Percentiles rank a stretch among this genome's conserved stretches.
phyloP scores from a whole-genome alignment of 2,329 filamentous ascomycete genomes.

The Aspergillus ustus region DNA sequence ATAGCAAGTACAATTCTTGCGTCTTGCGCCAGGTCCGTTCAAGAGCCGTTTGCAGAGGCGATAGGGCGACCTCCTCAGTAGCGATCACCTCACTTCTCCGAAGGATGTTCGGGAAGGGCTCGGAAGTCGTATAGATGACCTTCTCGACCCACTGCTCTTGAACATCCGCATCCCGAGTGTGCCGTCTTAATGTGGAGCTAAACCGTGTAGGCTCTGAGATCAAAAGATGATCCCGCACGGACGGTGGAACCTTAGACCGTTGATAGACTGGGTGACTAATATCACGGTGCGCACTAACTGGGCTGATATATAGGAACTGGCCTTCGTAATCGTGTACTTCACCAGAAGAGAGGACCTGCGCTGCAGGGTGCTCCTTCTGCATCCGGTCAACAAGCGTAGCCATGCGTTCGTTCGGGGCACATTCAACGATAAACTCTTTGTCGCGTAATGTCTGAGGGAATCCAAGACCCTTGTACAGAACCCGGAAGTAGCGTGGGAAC shows the following conservation, averaged over 20 bases:
- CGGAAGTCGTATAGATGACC: constrained; percentile 78
- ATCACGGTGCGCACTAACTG: constrained; percentile 81
- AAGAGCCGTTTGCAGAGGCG: constrained; percentile 82
- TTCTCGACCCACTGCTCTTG: constrained; percentile 82
- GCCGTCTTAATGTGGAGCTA: constrained; percentile 73
- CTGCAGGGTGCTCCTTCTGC: constrained; percentile 85
- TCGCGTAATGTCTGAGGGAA: constrained; percentile 81
- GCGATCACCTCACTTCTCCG: constrained; percentile 82
- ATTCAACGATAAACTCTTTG: constrained; percentile 92
- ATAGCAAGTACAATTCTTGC: constrained; percentile 76
- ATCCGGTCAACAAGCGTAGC: constrained; percentile 86
- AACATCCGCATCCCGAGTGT: constrained; percentile 67
- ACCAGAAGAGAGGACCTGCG: constrained; percentile 74
- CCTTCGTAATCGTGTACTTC: constrained; percentile 83
- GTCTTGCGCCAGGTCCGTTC: constrained; percentile 92
- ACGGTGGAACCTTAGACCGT: constrained; percentile 78
- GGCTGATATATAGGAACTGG: constrained; percentile 82
- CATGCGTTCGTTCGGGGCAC: constrained; percentile 74
- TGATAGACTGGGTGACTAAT: constrained; percentile 83
- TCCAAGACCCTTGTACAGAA: constrained; percentile 85
- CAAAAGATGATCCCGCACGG: constrained; percentile 84
- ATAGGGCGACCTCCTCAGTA: constrained; percentile 68
- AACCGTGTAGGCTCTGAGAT: constrained; percentile 78
- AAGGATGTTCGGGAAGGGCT: constrained; percentile 88
- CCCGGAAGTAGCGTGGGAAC: constrained; percentile 86